Base-by-base conservation (phyloP, 129 eudicot genomes). In the Flaveria ramosissima region DNA sequence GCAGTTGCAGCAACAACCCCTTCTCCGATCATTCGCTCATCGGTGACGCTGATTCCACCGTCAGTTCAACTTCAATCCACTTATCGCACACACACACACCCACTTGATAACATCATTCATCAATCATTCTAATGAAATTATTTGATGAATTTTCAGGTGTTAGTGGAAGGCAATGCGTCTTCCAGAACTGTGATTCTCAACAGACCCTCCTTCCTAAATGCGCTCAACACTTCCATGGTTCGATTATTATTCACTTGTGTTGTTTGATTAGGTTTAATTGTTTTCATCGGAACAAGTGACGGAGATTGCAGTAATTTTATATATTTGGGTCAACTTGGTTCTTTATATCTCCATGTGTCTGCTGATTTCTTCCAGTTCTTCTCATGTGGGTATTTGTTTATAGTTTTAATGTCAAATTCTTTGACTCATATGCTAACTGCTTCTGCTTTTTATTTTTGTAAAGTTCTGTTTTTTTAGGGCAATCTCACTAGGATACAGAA, bases 141-240 rank as follows among this genome's bases (percentile, higher is more conserved):
- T 7, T 55, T 73, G 47, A 63, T 65, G 23, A 24, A 27, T 41
- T 72, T 72, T 30, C 86, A 90, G 96, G 95, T 89, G 39, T 46
- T 85, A 23, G 89, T 87, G 59, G 91, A 92, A 84, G 85, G 84
- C 13, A 86, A 85, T 72, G 80, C 77, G 50, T 43, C 67, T 67
- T 85, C 92, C 27, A 86, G 91, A 84, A 87, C 88, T 19, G 96
- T 88, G 7, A 41, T 89, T 82, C 91, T 92, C 68, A 89, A 92
- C 73, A 77, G 96, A 70, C 97, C 96, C 16, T 50, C 84, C 9
- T 51, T 47, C 39, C 92, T 92, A 24, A 92, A 92, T 75, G 90
- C 97, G 67, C 81, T 92, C 56, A 82, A 75, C 32, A 80, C 77
- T 77, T 76, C 96, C 23, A 72, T 84, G 88, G 97, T 92, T n/a